Percentiles rank a stretch among this genome's conserved stretches.
phyloP scores from a whole-genome alignment of 805 yeast genomes.

The Saccharomycopsis selenospora region DNA sequence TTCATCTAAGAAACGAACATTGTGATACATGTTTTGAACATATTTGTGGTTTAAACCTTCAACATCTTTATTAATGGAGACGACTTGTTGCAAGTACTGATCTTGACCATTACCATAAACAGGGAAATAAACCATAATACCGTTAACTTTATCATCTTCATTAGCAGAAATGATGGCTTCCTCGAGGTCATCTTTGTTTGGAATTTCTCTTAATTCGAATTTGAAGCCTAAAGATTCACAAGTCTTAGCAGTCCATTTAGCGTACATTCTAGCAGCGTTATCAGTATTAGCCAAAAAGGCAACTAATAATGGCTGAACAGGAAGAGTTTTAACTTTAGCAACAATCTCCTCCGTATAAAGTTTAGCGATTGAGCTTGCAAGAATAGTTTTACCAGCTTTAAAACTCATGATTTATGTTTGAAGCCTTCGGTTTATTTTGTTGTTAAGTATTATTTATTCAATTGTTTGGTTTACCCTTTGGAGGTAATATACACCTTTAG shows the following conservation, averaged over 20 bases:
- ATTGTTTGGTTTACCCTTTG: no score
- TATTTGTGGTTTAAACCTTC: slow-evolving; percentile 91
- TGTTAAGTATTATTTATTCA: no score
- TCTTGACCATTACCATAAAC: slow-evolving; percentile 94
- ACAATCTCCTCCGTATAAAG: slow-evolving; percentile 68
- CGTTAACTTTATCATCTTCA: slow-evolving; percentile 65
- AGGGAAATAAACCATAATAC: slow-evolving; percentile 96
- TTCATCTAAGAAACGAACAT: slow-evolving; percentile 78
- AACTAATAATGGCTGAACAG: slow-evolving; percentile 61
- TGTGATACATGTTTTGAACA: slow-evolving; percentile 92
- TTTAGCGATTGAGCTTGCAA: slow-evolving; percentile 85
- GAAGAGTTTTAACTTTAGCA: slow-evolving; percentile 44
- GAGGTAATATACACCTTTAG: no score
- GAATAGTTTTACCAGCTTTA: slow-evolving; percentile 66
- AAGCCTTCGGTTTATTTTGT: no score
- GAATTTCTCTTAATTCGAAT: slow-evolving; percentile 66
- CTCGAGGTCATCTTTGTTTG: slow-evolving; percentile 75
- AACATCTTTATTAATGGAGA: slow-evolving; percentile 86
- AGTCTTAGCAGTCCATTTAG: slow-evolving; percentile 92
- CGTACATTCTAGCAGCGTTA: slow-evolving; percentile 94
- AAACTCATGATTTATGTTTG: not conserved
- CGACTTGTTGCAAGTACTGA: slow-evolving; percentile 90
- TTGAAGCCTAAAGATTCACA: slow-evolving; percentile 78
- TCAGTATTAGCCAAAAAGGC: slow-evolving; percentile 90
- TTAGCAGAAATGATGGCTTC: slow-evolving; percentile 79